Evolutionary conservation across 2,329 filamentous ascomycete genomes (phyloP), one percentile per base, ranked within the genome.

Genomic region (Tolypocladium tropicale): DNA sequence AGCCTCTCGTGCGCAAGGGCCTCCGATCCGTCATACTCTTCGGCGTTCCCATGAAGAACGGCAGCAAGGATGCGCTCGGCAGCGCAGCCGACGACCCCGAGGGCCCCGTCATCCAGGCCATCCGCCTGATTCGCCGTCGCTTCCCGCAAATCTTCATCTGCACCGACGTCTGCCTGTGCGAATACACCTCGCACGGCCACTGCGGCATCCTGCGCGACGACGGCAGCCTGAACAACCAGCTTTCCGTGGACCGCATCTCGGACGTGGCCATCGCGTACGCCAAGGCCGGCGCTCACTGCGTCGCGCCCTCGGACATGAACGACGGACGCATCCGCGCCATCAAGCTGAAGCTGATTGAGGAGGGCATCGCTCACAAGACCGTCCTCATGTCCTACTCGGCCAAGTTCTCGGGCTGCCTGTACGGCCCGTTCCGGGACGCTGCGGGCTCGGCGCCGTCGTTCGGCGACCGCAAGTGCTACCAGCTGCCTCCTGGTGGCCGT

Each of bases 261-360:
- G 92, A 97, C 70, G 93, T 97, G n/a, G 93, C 94, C n/a, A 80
- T 97, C 61, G 90, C 93, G 36, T 99, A 99, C 69, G 94, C 94
- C n/a, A 81, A 87, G 66, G 94, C 94, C 18, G 94, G 94, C 56
- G 94, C 93, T 0, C 94, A 99, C 74, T 97, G 93, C 70, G 91
- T 99, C 32, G 94, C 94, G 0, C 94, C 94, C 2, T 96, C 90
- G 1, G 94, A 99, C 72, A 99, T 99, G 94, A 99, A 97, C 70
- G 94, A 99, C 70, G 94, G 94, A 32, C 88, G 94, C 61, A 95
- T 99, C 66, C 89, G 93, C 57, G 93, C 92, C 59, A 99, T 99
- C 72, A 99, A 99, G 79, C 82, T 96, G 55, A 97, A 96, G 78
- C 79, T 99, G 60, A 97, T 97, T 57, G 93, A 97, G 72, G 86